A percentile compares a stretch with the other conserved stretches of the same genome.
phyloP scores from a whole-genome alignment of 2,329 filamentous ascomycete genomes.

The Emergomyces orientalis region DNA sequence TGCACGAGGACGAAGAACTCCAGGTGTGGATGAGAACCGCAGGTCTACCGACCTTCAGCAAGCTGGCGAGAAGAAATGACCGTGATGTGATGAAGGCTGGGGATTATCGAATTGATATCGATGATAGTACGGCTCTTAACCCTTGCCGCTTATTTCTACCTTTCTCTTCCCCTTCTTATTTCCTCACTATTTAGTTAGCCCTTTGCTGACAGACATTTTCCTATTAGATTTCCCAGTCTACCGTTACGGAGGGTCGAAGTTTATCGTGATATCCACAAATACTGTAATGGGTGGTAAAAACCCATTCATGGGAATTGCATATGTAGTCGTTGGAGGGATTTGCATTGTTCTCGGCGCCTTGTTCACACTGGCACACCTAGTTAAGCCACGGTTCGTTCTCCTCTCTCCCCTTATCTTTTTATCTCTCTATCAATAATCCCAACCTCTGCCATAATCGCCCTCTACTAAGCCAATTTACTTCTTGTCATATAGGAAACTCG shows the following conservation, averaged over 20 bases:
- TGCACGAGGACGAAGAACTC: conserved; percentile 71
- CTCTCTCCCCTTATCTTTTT: not conserved
- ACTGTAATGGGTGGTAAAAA: conserved; percentile 94
- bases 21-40: conserved; percentile 99
- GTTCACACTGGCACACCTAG: conserved; percentile 82
- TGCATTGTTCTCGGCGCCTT: conserved; percentile 81
- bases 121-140: conserved; percentile 55
- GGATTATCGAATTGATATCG: conserved; percentile 66
- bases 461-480: not conserved
- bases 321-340: conserved; percentile 84
- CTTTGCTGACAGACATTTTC: conserved; percentile 18
- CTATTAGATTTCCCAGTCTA: conserved; percentile 66
- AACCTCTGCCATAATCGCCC: not conserved
- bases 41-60: conserved; percentile 87
- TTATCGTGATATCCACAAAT: conserved; percentile 76
- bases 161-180: conserved; percentile 30
- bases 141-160: not conserved
- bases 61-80: conserved; percentile 80
- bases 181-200: conserved; percentile 2
- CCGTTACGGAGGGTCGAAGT: conserved; percentile 77
- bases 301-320: conserved; percentile 91
- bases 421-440: not conserved
- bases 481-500: conserved; percentile 63
- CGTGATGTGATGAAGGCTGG: conserved; percentile 56
- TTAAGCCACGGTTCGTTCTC: conserved; percentile 67